Evolutionary conservation across 169 alveolate genomes (phyloP).

Genomic region (Plasmodium chabaudi): DNA sequence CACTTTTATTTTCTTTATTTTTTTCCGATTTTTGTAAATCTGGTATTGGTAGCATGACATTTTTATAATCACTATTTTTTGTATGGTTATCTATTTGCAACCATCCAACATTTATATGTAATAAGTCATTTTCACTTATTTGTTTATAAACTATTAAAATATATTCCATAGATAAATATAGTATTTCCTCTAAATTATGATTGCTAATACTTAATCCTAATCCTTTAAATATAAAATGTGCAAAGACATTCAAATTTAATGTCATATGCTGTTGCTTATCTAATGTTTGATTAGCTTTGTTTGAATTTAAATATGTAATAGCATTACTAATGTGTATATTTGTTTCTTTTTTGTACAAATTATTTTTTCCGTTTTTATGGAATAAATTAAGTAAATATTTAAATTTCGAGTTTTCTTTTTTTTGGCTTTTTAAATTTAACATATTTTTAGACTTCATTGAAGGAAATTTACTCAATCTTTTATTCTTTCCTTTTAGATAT

Average conservation of each 20-base stretch:
- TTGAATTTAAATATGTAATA: constrained; percentile 40
- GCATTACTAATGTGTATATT: constrained; percentile 12
- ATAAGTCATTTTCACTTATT: constrained; percentile 57
- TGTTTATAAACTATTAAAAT: constrained; percentile 57
- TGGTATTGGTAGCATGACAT: constrained; percentile 63
- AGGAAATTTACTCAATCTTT: not conserved
- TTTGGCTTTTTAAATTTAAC: not conserved
- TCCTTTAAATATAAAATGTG: constrained; percentile 71
- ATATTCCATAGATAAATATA: constrained; percentile 71
- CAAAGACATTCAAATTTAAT: constrained; percentile 54
- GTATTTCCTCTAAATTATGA: constrained; percentile 72
- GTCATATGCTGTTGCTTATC: constrained; percentile 22
- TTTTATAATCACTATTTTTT: constrained; percentile 63
- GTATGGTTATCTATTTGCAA: constrained; percentile 76
- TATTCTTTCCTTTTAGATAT: constrained; percentile 5
- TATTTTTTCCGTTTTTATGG: constrained; percentile 21
- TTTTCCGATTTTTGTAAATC: constrained; percentile 4
- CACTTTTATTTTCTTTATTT: not conserved
- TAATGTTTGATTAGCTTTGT: constrained; percentile 24
- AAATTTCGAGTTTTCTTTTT: not conserved
- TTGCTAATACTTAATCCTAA: constrained; percentile 71
- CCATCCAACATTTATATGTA: constrained; percentile 73
- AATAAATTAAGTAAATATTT: constrained; percentile 45
- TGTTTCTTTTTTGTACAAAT: constrained; percentile 1
- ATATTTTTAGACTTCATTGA: constrained; percentile 8